phyloP scores from a whole-genome alignment of 2,329 filamentous ascomycete genomes.

The Tympanopsis confertula region DNA sequence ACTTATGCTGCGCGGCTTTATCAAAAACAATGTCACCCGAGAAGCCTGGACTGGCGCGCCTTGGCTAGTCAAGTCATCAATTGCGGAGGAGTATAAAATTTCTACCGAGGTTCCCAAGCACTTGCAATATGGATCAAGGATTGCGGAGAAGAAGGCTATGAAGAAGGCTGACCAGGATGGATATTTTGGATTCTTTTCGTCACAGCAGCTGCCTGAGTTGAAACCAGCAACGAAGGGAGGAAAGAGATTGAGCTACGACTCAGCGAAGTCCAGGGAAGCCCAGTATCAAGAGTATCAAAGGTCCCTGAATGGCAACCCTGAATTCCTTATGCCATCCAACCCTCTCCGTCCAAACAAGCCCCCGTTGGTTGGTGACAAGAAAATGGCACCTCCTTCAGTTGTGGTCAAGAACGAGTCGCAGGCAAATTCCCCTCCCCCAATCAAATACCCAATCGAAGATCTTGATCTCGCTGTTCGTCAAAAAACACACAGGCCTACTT shows the following conservation, averaged over 20 bases:
- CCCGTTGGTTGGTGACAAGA: slow-evolving; percentile 13
- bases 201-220: slow-evolving; percentile 55
- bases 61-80: neutral
- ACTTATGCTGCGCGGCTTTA: slow-evolving; percentile 81
- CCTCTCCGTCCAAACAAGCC: neutral
- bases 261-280: neutral
- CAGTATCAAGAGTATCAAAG: neutral
- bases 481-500: slow-evolving; percentile 54
- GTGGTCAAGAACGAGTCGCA: slow-evolving; percentile 26
- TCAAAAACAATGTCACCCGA: slow-evolving; percentile 71
- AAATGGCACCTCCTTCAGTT: slow-evolving; percentile 22
- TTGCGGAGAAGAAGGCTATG: slow-evolving; percentile 29
- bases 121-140: slow-evolving; percentile 53
- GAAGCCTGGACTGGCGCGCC: neutral
- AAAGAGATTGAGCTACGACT: slow-evolving; percentile 45
- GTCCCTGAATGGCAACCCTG: neutral
- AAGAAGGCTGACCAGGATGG: slow-evolving; percentile 18
- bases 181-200: slow-evolving; percentile 21
- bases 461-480: slow-evolving; percentile 61
- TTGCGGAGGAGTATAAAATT: slow-evolving; percentile 57
- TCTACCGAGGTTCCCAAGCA: slow-evolving; percentile 57
- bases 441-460: slow-evolving; percentile 95
- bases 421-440: slow-evolving; percentile 58
- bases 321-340: neutral
- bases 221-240: slow-evolving; percentile 63